Conservation (phyloP, 2,329 filamentous ascomycete species). For the Albifimbria verrucaria region DNA sequence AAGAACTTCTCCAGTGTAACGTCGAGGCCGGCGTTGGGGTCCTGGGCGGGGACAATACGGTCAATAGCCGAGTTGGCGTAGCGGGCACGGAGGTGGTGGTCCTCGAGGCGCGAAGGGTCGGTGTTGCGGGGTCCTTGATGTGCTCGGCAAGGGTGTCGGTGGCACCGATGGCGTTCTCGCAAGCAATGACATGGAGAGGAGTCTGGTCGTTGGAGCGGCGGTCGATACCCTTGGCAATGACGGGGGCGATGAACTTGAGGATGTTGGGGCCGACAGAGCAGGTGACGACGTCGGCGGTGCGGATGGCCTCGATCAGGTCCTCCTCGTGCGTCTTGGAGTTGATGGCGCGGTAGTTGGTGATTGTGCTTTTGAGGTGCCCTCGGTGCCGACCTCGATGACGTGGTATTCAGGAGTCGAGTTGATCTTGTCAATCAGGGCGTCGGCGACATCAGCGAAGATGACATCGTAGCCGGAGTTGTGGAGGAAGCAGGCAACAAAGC, state of each 20-base stretch:
- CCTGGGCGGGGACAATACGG: slow-evolving; percentile 93
- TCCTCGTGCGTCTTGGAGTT: slow-evolving; percentile 86
- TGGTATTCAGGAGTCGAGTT: slow-evolving; percentile 76
- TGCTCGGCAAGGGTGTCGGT: slow-evolving; percentile 81
- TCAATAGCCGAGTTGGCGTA: slow-evolving; percentile 99
- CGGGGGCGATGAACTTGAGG: slow-evolving; percentile 91
- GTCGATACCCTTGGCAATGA: slow-evolving; percentile 92
- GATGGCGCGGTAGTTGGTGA: slow-evolving; percentile 95
- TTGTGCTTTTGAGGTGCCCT: slow-evolving; percentile 76
- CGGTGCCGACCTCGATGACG: slow-evolving; percentile 86
- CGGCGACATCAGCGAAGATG: slow-evolving; percentile 92
- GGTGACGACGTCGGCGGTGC: slow-evolving; percentile 85
- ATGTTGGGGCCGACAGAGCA: slow-evolving; percentile 97
- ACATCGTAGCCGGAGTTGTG: slow-evolving; percentile 95
- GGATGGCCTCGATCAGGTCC: slow-evolving; percentile 80
- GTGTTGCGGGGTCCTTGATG: slow-evolving; percentile 76
- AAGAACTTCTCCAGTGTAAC: slow-evolving; percentile 98
- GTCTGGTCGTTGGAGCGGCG: slow-evolving; percentile 59
- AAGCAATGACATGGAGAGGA: slow-evolving; percentile 89
- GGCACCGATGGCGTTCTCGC: slow-evolving; percentile 95
- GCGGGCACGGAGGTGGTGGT: slow-evolving; percentile 71
- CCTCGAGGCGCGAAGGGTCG: slow-evolving; percentile 60
- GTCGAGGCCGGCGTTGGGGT: slow-evolving; percentile 73
- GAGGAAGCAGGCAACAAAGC: slow-evolving; percentile 87
- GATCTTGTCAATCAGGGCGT: slow-evolving; percentile 74